Evolutionary conservation across 2,329 filamentous ascomycete genomes (phyloP).

Genomic region (Amauroascus niger): DNA sequence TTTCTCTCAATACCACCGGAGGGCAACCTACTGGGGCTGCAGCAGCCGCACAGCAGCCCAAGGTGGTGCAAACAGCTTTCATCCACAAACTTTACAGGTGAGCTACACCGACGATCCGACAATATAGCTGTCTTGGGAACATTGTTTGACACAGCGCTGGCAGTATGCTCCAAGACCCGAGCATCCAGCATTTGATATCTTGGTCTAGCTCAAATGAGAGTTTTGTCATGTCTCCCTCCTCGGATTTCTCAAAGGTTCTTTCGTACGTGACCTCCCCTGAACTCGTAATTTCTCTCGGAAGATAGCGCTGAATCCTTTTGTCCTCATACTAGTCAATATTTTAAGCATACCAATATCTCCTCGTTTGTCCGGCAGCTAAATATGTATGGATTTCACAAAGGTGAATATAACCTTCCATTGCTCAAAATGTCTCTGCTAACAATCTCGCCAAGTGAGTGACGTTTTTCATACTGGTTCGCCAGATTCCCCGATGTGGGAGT

Average conservation of each 20-base stretch:
- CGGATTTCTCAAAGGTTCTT: slow-evolving; percentile 95
- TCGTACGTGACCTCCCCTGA: slow-evolving; percentile 56
- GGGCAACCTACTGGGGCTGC: slow-evolving; percentile 37
- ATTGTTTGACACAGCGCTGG: slow-evolving; percentile 14
- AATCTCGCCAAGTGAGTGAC: slow-evolving; percentile 63
- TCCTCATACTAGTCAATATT: slow-evolving; percentile 69
- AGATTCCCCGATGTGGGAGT: slow-evolving; percentile 93
- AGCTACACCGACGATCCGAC: slow-evolving; percentile 23
- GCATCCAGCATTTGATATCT: slow-evolving; percentile 89
- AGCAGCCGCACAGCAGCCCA: slow-evolving; percentile 69
- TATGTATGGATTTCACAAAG: slow-evolving; percentile 99
- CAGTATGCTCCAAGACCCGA: slow-evolving; percentile 93
- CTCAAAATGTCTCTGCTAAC: slow-evolving; percentile 6
- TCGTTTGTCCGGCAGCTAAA: slow-evolving; percentile 96
- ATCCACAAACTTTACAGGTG: slow-evolving; percentile 99
- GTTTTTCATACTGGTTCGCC: slow-evolving; percentile 93
- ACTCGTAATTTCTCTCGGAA: neutral
- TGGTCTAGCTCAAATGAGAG: slow-evolving; percentile 92
- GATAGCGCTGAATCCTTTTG: neutral
- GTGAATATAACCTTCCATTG: slow-evolving; percentile 39
- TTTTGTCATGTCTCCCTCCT: slow-evolving; percentile 96
- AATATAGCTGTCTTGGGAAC: neutral
- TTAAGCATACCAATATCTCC: slow-evolving; percentile 98
- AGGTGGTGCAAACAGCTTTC: slow-evolving; percentile 96
- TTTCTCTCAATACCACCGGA: slow-evolving; percentile 22